Percentiles rank a stretch among this genome's conserved stretches.
phyloP scores from a whole-genome alignment of 179 eudicot genomes.

The Actinidia arguta region DNA sequence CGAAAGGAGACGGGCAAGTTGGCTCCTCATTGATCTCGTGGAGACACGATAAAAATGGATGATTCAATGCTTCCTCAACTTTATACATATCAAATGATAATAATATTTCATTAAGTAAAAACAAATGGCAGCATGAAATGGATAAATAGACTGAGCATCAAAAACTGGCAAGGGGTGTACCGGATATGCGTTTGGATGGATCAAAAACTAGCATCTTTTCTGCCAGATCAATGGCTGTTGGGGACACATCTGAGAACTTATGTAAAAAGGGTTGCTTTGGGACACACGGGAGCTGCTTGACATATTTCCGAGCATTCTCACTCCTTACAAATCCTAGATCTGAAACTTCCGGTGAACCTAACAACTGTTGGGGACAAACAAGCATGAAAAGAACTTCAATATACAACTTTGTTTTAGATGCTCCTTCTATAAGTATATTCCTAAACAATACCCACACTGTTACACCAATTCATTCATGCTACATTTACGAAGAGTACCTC shows the following conservation, averaged over 20 bases:
- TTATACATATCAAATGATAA: constrained; percentile 7
- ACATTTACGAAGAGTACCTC: constrained; percentile 42
- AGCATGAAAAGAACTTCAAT: background rate
- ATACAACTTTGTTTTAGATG: background rate
- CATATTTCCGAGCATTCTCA: constrained; percentile 81
- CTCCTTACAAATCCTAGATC: constrained; percentile 86
- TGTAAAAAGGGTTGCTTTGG: constrained; percentile 64
- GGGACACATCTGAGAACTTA: constrained; percentile 73
- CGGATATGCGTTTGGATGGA: constrained; percentile 91
- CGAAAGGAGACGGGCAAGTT: constrained; percentile 70
- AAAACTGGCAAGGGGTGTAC: constrained; percentile 37
- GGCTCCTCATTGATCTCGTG: constrained; percentile 99
- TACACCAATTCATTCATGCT: background rate
- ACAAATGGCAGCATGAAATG: background rate
- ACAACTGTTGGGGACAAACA: constrained; percentile 44
- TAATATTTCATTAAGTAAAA: constrained; percentile 3
- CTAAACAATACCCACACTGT: background rate
- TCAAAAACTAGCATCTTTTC: constrained; percentile 92
- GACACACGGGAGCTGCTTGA: constrained; percentile 69
- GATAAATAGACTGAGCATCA: background rate
- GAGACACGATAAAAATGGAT: constrained; percentile 83
- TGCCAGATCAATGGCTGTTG: constrained; percentile 82
- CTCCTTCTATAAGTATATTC: background rate
- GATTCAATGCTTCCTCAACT: constrained; percentile 96
- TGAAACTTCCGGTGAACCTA: constrained; percentile 89